Percentiles rank a stretch among this genome's conserved stretches.
phyloP scores from a whole-genome alignment of 139 green algal species.

The Cymbomonas tetramitiformis region DNA sequence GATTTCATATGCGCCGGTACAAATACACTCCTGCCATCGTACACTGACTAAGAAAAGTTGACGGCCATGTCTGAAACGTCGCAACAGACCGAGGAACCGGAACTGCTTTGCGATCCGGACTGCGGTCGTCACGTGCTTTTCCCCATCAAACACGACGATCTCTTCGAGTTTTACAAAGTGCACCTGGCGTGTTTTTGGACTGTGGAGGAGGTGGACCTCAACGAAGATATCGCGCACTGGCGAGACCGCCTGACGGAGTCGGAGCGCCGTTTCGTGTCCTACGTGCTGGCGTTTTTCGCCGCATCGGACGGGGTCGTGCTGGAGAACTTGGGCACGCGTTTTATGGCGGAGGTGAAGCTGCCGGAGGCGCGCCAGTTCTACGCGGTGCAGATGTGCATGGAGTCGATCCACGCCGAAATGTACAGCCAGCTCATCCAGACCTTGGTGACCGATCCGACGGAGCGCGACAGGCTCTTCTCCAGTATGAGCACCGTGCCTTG shows the following conservation, averaged over 20 bases:
- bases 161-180: too few relatives aligned
- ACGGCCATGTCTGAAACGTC: too few relatives aligned
- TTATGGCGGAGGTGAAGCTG: constrained; percentile 87
- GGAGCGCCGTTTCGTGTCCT: constrained; percentile 87
- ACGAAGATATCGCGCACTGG: constrained; percentile 78
- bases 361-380: constrained; percentile 98
- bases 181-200: constrained; percentile 89
- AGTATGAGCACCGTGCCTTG: constrained; percentile 79
- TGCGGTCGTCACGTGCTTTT: too few relatives aligned
- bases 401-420: constrained; percentile 99
- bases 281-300: constrained; percentile 96
- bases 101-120: too few relatives aligned
- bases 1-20: too few relatives aligned
- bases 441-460: constrained; percentile 79
- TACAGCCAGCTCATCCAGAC: constrained; percentile 91
- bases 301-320: constrained; percentile 90
- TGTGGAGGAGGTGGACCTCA: constrained; percentile 83
- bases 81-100: too few relatives aligned
- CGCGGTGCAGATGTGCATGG: constrained; percentile 97
- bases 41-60: too few relatives aligned
- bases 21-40: too few relatives aligned
- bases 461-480: constrained; percentile 68
- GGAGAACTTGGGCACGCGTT: constrained; percentile 84
- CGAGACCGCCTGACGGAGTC: constrained; percentile 61
- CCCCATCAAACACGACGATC: too few relatives aligned